These are phyloP conservation scores for Entonaema liquescens DNA, from an alignment of 495 filamentous ascomycete species.

Conservation along the genomic window DNA sequence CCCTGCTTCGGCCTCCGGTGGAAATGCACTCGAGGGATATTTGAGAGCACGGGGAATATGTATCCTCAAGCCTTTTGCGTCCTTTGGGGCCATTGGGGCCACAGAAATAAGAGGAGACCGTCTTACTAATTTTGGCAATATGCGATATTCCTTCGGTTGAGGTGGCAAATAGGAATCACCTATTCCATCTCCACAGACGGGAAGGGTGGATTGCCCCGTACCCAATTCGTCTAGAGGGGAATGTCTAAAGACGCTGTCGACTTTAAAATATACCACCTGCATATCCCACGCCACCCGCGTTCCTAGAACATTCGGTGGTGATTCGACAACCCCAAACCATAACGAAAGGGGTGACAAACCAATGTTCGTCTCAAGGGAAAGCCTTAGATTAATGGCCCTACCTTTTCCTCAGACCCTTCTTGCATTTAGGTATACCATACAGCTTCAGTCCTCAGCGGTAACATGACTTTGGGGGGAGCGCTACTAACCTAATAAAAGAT, in stretches of 20 bases:
- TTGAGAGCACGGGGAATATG: constrained; percentile 25
- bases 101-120: constrained; percentile 29
- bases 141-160: constrained; percentile 35
- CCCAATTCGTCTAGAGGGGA: constrained; percentile 31
- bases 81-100: constrained; percentile 7
- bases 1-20: constrained; percentile 28
- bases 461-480: constrained; percentile 22
- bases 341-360: constrained; percentile 16
- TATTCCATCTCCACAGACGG: constrained; percentile 41
- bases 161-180: constrained; percentile 31
- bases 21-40: constrained; percentile 31
- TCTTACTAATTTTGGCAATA: constrained; percentile 44
- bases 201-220: constrained; percentile 39
- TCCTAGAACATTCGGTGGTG: constrained; percentile 42
- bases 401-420: constrained; percentile 28
- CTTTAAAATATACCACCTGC: constrained; percentile 31
- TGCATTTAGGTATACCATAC: no score
- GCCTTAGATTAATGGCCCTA: constrained; percentile 34
- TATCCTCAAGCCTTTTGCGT: constrained; percentile 29
- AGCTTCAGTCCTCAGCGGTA: no score
- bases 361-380: constrained; percentile 21
- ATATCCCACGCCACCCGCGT: constrained; percentile 21
- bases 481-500: constrained; percentile 12
- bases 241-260: constrained; percentile 20
- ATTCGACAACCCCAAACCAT: constrained; percentile 27